These are phyloP conservation scores for Fraxinus xanthoxyloides DNA, from an alignment of 305 asterid genomes.

Conservation along the genomic window DNA sequence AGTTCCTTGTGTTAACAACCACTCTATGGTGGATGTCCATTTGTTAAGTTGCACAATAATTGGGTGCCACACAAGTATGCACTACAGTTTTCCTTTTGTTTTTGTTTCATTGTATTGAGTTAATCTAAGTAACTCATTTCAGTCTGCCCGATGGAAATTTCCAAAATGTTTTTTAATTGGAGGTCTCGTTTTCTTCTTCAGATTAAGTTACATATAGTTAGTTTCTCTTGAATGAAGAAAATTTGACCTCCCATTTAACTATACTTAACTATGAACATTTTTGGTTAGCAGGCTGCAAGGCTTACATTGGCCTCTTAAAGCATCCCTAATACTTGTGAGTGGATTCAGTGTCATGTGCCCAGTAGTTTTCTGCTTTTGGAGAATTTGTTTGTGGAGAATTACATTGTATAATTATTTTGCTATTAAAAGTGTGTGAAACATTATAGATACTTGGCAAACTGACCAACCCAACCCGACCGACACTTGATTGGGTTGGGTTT, in stretches of 20 bases:
- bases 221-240: background rate
- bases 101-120: background rate
- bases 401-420: constrained; percentile 10
- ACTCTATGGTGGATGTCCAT: too few relatives aligned
- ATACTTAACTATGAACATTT: background rate
- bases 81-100: background rate
- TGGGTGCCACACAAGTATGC: too few relatives aligned
- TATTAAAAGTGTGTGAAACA: background rate
- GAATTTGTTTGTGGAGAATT: too few relatives aligned
- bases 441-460: too few relatives aligned
- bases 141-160: background rate
- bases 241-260: background rate
- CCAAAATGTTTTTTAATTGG: background rate
- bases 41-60: too few relatives aligned
- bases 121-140: background rate
- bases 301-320: background rate
- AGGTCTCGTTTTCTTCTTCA: background rate
- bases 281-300: background rate
- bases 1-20: too few relatives aligned
- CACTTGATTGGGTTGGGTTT: too few relatives aligned
- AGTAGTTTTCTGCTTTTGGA: too few relatives aligned
- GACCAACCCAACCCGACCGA: too few relatives aligned
- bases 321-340: background rate
- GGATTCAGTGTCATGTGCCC: too few relatives aligned
- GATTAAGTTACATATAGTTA: background rate